Conservation (phyloP, 768 basidiomycete genomes). For the Postia placenta region DNA sequence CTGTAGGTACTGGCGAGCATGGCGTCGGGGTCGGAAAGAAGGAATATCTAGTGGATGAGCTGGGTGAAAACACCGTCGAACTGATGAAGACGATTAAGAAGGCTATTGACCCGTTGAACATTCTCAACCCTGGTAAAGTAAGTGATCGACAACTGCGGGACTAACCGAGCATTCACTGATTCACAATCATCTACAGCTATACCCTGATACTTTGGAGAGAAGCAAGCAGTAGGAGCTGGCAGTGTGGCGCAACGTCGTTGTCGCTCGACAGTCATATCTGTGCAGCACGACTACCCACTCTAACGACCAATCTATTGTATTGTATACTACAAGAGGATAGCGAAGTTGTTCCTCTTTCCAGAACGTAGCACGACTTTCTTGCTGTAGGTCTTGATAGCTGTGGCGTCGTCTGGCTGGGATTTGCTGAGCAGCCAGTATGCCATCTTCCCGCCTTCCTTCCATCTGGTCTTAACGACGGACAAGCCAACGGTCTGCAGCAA, state of each 20-base stretch:
- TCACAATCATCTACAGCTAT: neutral
- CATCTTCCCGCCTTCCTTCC: conserved; percentile 75
- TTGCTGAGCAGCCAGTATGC: conserved; percentile 81
- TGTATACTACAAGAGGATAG: conserved; percentile 37
- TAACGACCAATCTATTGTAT: neutral
- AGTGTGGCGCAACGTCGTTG: no score
- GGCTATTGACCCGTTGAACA: conserved; percentile 51
- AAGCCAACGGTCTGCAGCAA: conserved; percentile 68
- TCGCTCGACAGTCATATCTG: neutral
- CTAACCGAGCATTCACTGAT: neutral
- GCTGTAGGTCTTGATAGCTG: conserved; percentile 26
- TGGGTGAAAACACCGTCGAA: conserved; percentile 76
- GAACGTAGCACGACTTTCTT: conserved; percentile 57
- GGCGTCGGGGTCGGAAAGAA: conserved; percentile 86
- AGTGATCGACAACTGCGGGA: conserved; percentile 2
- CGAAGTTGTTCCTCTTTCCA: conserved; percentile 80
- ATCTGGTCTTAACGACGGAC: conserved; percentile 46
- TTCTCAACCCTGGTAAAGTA: conserved; percentile 86
- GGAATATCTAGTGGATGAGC: conserved; percentile 72
- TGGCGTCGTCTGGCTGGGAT: conserved; percentile 5
- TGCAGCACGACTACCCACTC: no score
- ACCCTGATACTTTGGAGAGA: neutral
- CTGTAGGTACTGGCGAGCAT: conserved; percentile 71
- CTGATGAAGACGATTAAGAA: conserved; percentile 81
- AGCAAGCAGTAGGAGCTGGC: neutral